A percentile compares a stretch with the other conserved stretches of the same genome.
These are phyloP conservation scores for Scytalidium sp. DNA, from an alignment of 2,329 filamentous ascomycete species.

Conservation along the genomic window DNA sequence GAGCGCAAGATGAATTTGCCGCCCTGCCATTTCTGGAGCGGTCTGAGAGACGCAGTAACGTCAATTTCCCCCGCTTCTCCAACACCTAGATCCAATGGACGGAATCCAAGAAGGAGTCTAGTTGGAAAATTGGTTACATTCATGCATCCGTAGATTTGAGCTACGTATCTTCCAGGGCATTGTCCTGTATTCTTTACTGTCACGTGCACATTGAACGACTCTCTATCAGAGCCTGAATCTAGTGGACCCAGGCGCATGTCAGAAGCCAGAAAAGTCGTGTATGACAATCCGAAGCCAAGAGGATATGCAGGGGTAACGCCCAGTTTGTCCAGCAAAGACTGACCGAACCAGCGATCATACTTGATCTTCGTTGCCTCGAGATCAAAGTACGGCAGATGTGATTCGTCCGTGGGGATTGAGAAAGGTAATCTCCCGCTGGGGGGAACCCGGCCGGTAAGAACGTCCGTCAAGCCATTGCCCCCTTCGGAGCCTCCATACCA, in stretches of 20 bases:
- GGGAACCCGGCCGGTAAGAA: slow-evolving; percentile 7
- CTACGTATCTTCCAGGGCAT: background rate
- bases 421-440: slow-evolving; percentile 10
- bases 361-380: slow-evolving; percentile 14
- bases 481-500: slow-evolving; percentile 10
- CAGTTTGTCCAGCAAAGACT: slow-evolving; percentile 19
- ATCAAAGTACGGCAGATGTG: slow-evolving; percentile 20
- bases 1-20: background rate
- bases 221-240: too few relatives aligned
- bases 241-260: too few relatives aligned
- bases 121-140: background rate
- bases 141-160: slow-evolving; percentile 1
- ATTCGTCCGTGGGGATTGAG: slow-evolving; percentile 15
- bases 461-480: slow-evolving; percentile 8
- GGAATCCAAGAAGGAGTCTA: background rate
- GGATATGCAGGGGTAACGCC: slow-evolving; percentile 38
- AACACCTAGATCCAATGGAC: slow-evolving; percentile 1
- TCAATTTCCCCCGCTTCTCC: background rate
- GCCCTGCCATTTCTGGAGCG: background rate
- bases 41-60: background rate
- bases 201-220: too few relatives aligned
- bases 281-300: slow-evolving; percentile 61
- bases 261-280: slow-evolving; percentile 61
- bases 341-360: slow-evolving; percentile 24
- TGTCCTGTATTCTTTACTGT: background rate